These are phyloP conservation scores for Ceratocystiopsis brevicomis DNA, from an alignment of 2,329 filamentous ascomycete genomes.

Conservation along the genomic window DNA sequence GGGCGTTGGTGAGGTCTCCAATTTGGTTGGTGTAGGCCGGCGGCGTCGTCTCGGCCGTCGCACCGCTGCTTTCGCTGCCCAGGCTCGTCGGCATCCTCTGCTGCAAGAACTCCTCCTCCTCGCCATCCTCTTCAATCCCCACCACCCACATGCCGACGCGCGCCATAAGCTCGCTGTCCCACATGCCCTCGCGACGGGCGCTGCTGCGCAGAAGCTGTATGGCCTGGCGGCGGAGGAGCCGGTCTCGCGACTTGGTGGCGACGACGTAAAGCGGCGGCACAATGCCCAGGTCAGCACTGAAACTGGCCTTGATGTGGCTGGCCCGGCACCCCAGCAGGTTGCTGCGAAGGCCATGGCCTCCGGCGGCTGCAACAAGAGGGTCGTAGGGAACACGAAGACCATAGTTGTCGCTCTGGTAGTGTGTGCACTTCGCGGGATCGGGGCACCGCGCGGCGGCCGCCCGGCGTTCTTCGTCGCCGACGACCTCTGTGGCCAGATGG, in stretches of 20 bases:
- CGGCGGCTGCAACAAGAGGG: too few relatives aligned
- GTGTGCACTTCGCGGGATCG: conserved; percentile 22
- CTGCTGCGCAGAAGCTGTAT: conserved; percentile 41
- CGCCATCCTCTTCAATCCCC: conserved; percentile 32
- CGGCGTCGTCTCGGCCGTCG: background rate
- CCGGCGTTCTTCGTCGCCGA: conserved; percentile 35
- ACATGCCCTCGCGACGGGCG: conserved; percentile 47
- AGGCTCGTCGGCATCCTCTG: background rate
- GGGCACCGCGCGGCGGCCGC: conserved; percentile 28
- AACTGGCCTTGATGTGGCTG: conserved; percentile 38
- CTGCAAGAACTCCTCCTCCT: conserved; percentile 11
- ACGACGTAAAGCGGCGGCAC: conserved; percentile 46
- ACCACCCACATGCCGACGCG: conserved; percentile 37
- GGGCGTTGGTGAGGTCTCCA: conserved; percentile 12
- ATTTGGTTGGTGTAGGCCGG: background rate
- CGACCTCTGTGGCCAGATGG: conserved; percentile 37
- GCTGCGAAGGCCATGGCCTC: too few relatives aligned
- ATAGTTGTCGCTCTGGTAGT: conserved; percentile 10
- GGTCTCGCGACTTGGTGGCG: conserved; percentile 46
- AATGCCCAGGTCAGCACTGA: conserved; percentile 45
- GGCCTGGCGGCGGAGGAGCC: conserved; percentile 35
- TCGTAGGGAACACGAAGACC: too few relatives aligned
- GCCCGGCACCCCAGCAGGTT: conserved; percentile 22
- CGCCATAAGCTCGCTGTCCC: conserved; percentile 43
- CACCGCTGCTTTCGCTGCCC: background rate